Percentiles rank a stretch among this genome's conserved stretches.
Evolutionary conservation across 2,329 filamentous ascomycete genomes (phyloP).

Genomic region (Paracamarosporium sp.): DNA sequence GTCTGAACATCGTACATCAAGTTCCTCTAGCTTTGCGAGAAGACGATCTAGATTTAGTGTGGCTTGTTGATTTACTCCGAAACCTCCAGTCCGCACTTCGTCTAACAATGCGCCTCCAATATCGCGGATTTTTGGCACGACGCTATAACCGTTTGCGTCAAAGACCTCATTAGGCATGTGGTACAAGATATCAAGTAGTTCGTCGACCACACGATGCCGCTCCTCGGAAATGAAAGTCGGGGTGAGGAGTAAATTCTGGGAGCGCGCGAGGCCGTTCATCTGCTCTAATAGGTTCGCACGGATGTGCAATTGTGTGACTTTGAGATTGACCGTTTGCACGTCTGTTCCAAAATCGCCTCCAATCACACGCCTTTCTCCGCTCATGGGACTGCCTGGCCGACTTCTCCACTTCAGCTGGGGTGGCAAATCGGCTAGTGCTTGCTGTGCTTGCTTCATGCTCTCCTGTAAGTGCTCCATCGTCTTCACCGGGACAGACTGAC

Average conservation of each 20-base stretch:
- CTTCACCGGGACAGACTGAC: conserved; percentile 19
- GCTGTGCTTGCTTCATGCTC: conserved; percentile 21
- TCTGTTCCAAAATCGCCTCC: conserved; percentile 22
- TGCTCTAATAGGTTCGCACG: conserved; percentile 28
- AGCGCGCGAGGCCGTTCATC: conserved; percentile 23
- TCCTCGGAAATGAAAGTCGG: conserved; percentile 24
- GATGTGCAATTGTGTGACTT: conserved; percentile 29
- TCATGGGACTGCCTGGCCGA: not conserved
- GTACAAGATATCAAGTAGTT: conserved; percentile 23
- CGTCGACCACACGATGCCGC: conserved; percentile 22
- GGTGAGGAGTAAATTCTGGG: conserved; percentile 17
- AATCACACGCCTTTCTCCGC: not conserved
- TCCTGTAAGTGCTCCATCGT: conserved; percentile 22
- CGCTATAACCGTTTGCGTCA: conserved; percentile 29
- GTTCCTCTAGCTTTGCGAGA: conserved; percentile 20
- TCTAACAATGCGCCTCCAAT: conserved; percentile 25
- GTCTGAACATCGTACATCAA: conserved; percentile 17
- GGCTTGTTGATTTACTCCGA: conserved; percentile 20
- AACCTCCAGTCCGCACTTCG: conserved; percentile 21
- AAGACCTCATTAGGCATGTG: conserved; percentile 26
- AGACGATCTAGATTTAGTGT: conserved; percentile 22
- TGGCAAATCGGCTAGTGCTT: conserved; percentile 14
- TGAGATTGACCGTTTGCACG: conserved; percentile 29
- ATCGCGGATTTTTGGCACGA: conserved; percentile 27
- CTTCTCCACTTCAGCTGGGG: conserved; percentile 22